These are phyloP conservation scores for Flaveria robusta DNA, from an alignment of 129 eudicot genomes.

Conservation along the genomic window DNA sequence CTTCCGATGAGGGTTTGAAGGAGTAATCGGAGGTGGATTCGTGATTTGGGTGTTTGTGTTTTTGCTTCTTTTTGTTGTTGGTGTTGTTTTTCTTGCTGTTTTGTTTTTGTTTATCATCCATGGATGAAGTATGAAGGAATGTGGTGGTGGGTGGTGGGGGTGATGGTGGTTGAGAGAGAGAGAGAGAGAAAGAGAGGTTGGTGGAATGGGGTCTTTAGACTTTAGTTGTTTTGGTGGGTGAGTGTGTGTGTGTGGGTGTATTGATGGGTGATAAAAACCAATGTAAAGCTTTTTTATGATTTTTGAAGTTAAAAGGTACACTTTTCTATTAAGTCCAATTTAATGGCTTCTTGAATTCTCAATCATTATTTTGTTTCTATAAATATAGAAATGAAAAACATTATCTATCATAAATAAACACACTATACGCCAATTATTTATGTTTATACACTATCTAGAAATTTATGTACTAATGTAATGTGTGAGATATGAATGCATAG, in stretches of 20 bases:
- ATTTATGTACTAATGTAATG: too few relatives aligned
- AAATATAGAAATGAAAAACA: background rate
- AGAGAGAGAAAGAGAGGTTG: constrained; percentile 20
- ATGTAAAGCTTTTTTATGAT: constrained; percentile 31
- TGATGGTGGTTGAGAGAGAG: constrained; percentile 24
- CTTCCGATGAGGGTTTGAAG: constrained; percentile 77
- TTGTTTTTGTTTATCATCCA: constrained; percentile 52
- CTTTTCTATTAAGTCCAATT: constrained; percentile 19
- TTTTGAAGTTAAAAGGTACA: constrained; percentile 29
- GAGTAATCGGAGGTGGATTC: constrained; percentile 57
- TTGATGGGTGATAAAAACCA: constrained; percentile 32
- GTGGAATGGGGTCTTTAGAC: constrained; percentile 28
- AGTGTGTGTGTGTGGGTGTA: constrained; percentile 1
- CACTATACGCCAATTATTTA: too few relatives aligned
- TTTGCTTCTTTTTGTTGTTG: constrained; percentile 61
- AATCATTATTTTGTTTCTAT: constrained; percentile 13
- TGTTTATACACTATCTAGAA: too few relatives aligned
- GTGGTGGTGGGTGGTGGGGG: constrained; percentile 17
- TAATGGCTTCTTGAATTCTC: constrained; percentile 13
- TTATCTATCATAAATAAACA: background rate
- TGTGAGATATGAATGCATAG: too few relatives aligned
- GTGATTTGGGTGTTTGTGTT: constrained; percentile 76
- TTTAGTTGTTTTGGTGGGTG: constrained; percentile 25
- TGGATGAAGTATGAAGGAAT: constrained; percentile 27
- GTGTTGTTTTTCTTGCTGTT: constrained; percentile 53